A percentile compares a stretch with the other conserved stretches of the same genome.
Conservation (phyloP, 257 asterid genomes). For the Capsicum pubescens region DNA sequence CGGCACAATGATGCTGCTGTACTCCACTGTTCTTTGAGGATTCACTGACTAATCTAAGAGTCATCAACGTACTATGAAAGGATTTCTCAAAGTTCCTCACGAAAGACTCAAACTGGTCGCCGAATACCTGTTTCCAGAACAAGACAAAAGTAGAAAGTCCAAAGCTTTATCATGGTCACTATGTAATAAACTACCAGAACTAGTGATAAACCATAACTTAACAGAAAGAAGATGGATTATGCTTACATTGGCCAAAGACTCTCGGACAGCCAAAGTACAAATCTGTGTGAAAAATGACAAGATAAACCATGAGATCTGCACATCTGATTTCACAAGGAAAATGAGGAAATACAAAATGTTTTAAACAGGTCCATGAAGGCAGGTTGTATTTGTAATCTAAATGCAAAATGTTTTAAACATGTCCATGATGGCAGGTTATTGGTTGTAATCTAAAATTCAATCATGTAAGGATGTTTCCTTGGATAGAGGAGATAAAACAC, state of each 20-base stretch:
- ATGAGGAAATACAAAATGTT: conserved; percentile 21
- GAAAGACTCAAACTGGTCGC: conserved; percentile 45
- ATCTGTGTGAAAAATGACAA: conserved; percentile 53
- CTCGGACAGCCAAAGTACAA: conserved; percentile 74
- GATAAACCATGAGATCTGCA: conserved; percentile 1
- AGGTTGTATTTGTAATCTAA: neutral
- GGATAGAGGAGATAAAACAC: neutral
- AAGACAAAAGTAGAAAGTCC: conserved; percentile 30
- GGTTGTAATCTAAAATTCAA: neutral
- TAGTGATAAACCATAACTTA: neutral
- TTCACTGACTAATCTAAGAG: conserved; percentile 59
- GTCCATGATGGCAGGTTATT: neutral
- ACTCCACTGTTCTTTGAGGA: conserved; percentile 49
- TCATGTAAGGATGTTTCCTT: neutral
- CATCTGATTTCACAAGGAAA: neutral
- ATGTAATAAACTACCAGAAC: neutral
- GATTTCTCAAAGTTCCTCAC: conserved; percentile 55
- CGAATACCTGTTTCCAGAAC: conserved; percentile 49
- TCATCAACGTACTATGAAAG: conserved; percentile 54
- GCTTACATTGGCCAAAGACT: conserved; percentile 50
- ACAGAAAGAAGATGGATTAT: conserved; percentile 22
- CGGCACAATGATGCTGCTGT: conserved; percentile 36
- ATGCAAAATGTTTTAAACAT: neutral
- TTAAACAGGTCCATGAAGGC: neutral
- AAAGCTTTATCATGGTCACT: neutral